Percentiles rank a stretch among this genome's conserved stretches.
Conservation (phyloP, 768 basidiomycete genomes). For the Lentinus brumalis region DNA sequence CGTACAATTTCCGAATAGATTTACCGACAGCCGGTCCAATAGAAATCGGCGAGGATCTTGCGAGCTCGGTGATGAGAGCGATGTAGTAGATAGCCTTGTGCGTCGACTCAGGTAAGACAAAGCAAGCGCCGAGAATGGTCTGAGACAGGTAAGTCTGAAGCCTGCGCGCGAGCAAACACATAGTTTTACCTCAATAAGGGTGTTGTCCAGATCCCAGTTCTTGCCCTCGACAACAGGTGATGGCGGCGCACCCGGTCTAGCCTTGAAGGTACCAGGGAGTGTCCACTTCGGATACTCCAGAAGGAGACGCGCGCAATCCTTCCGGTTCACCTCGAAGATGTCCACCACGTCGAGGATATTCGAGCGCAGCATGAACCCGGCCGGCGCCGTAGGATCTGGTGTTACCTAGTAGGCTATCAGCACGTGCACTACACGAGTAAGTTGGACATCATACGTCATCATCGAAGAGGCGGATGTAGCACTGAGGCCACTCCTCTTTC, state of each 20-base stretch:
- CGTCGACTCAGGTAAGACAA: constrained; percentile 75
- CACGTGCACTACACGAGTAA: neutral
- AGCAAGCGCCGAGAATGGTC: constrained; percentile 72
- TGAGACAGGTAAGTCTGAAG: constrained; percentile 31
- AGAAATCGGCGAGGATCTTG: constrained; percentile 89
- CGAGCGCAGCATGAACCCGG: constrained; percentile 80
- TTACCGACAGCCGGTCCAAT: constrained; percentile 97
- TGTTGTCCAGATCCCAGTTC: constrained; percentile 88
- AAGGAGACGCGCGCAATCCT: constrained; percentile 87
- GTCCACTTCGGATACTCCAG: constrained; percentile 88
- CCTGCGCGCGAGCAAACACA: constrained; percentile 7
- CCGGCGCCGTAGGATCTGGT: constrained; percentile 69
- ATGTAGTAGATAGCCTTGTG: constrained; percentile 86
- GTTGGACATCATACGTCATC: constrained; percentile 42
- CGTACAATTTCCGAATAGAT: constrained; percentile 87
- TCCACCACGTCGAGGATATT: constrained; percentile 76
- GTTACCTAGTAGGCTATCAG: constrained; percentile 54
- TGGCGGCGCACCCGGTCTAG: constrained; percentile 62
- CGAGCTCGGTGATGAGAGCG: constrained; percentile 87
- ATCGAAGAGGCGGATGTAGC: constrained; percentile 68
- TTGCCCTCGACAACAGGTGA: constrained; percentile 54
- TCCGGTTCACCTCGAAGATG: constrained; percentile 94
- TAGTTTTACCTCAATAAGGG: constrained; percentile 72
- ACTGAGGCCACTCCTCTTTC: constrained; percentile 84
- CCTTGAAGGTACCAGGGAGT: constrained; percentile 80